Conservation (phyloP, 2,329 filamentous ascomycete genomes). For the Cladosporium sp. region DNA sequence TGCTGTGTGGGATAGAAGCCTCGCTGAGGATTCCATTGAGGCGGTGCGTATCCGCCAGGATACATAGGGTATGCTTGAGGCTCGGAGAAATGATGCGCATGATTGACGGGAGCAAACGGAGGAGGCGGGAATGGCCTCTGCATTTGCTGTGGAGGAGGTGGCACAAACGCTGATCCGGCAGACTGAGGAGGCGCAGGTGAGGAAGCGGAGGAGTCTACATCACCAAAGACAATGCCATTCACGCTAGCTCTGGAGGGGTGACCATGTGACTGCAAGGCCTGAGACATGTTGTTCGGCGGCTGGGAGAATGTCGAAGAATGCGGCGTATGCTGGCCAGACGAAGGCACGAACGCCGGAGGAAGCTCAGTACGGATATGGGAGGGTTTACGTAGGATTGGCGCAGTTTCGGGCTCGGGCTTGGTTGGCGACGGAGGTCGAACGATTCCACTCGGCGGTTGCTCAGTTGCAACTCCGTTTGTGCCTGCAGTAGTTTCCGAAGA, state of each 20-base stretch:
- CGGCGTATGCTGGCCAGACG: constrained; percentile 22
- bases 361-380: constrained; percentile 26
- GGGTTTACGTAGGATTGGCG: constrained; percentile 17
- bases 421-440: neutral
- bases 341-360: constrained; percentile 30
- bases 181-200: constrained; percentile 34
- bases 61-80: constrained; percentile 8
- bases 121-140: constrained; percentile 19
- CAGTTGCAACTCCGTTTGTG: neutral
- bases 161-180: constrained; percentile 16
- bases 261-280: constrained; percentile 14
- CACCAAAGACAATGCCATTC: constrained; percentile 36
- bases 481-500: neutral
- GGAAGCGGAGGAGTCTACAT: constrained; percentile 33
- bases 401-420: neutral
- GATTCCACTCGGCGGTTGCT: neutral
- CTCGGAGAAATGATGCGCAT: constrained; percentile 27
- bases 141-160: constrained; percentile 14
- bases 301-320: constrained; percentile 20
- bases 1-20: constrained; percentile 13
- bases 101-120: constrained; percentile 24
- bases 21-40: constrained; percentile 17
- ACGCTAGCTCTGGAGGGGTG: constrained; percentile 24
- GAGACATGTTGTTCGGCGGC: constrained; percentile 9
- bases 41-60: constrained; percentile 13